Base-by-base conservation (phyloP, 345 rosid genomes). In the Brassica nigra region DNA sequence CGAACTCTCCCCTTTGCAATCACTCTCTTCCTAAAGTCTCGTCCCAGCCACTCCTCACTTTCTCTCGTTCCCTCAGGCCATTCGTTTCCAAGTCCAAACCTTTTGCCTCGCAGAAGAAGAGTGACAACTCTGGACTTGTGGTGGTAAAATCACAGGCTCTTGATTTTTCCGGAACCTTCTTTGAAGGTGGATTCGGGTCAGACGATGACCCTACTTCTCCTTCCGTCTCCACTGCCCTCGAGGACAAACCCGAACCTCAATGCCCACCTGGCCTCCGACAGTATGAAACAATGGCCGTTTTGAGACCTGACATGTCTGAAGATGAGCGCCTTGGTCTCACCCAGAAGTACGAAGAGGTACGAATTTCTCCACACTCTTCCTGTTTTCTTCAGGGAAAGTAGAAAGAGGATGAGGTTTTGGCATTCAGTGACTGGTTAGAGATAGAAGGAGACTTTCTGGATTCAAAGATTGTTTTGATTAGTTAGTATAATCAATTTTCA, bases 301-400 rank as follows among this genome's bases (percentile, higher is more conserved):
- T 95, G 83, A 88, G 99, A 84, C 99, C 99, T 5, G 96, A 95
- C 72, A 89, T 95, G 99, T 88, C 98, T 20, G 99, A 95, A 84
- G 97, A 95, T 66, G 96, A 91, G 71, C 84, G 98, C 2, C 89
- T 95, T 18, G 87, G 92, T 69, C 89, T 90, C 61, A 90, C 97
- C 42, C 98, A 91, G 90, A 95, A 90, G 83, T 95, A 95, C 85
- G 98, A 95, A 85, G 99, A 95, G 99, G 99, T 95, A 39, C 4
- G 34, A 31, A 31, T 31, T 31, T 31, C 34, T 23, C 27, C 27
- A 23, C 27, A 23, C 27, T 23, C 27, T 23, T 23, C 27, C 27
- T 23, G 27, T 23, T 23, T 23, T 23, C 27, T 23, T 23, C 27
- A 23, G 27, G 27, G 27, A 23, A 23, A 23, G 27, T 23, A 23